Percentiles rank a stretch among this genome's conserved stretches.
These are phyloP conservation scores for Eugenia klotzschiana DNA, from an alignment of 441 rosid species.

Conservation along the genomic window DNA sequence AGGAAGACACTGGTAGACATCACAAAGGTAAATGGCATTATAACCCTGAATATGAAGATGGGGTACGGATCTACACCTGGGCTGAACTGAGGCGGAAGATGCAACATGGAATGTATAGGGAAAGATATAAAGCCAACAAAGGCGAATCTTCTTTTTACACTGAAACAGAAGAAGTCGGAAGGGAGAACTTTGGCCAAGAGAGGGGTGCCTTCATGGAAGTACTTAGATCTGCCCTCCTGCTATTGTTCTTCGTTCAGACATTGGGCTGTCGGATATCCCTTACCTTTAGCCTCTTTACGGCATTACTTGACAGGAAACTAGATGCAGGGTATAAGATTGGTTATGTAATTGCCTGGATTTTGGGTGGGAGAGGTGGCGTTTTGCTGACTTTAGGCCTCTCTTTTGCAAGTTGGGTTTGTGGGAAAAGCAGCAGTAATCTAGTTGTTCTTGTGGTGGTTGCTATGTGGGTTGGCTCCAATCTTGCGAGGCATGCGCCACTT, in stretches of 20 bases:
- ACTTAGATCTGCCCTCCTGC: slow-evolving; percentile 34
- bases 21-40: slow-evolving; percentile 14
- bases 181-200: slow-evolving; percentile 16
- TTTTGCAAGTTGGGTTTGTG: slow-evolving; percentile 77
- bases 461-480: slow-evolving; percentile 64
- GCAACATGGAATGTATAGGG: slow-evolving; percentile 27
- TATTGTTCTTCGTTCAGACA: slow-evolving; percentile 36
- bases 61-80: slow-evolving; percentile 37
- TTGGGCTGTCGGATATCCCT: slow-evolving; percentile 52
- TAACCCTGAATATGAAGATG: slow-evolving; percentile 32
- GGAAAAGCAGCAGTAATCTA: slow-evolving; percentile 69
- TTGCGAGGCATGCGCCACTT: slow-evolving; percentile 67
- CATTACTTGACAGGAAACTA: slow-evolving; percentile 49
- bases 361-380: slow-evolving; percentile 73
- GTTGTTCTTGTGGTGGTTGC: slow-evolving; percentile 52
- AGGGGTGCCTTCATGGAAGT: slow-evolving; percentile 46
- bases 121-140: slow-evolving; percentile 13
- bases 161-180: slow-evolving; percentile 22
- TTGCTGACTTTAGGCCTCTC: slow-evolving; percentile 51
- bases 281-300: slow-evolving; percentile 39
- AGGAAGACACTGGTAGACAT: slow-evolving; percentile 21
- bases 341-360: slow-evolving; percentile 54
- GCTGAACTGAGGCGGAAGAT: slow-evolving; percentile 38
- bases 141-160: slow-evolving; percentile 12
- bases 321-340: slow-evolving; percentile 77